These are phyloP conservation scores for Colletotrichum limetticola DNA, from an alignment of 2,329 filamentous ascomycete species.

Conservation along the genomic window DNA sequence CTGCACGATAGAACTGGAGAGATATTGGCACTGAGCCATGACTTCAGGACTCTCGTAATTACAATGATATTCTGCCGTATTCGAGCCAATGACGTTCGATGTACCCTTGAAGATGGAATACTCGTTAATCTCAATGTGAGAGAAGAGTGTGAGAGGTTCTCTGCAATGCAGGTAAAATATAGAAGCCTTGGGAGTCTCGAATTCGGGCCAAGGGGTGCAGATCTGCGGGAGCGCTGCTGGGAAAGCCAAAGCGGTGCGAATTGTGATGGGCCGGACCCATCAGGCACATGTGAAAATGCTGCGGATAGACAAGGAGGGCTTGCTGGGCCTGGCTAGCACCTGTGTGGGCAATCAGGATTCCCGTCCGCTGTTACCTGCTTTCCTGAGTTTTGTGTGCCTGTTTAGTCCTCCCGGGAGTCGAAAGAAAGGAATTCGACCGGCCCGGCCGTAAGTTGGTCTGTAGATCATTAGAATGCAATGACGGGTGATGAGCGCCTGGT, in stretches of 20 bases:
- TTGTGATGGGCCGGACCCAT: neutral
- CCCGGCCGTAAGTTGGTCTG: slow-evolving; percentile 23
- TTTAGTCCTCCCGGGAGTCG: neutral
- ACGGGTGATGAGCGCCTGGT: slow-evolving; percentile 25
- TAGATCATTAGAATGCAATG: slow-evolving; percentile 27
- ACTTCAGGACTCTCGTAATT: slow-evolving; percentile 1
- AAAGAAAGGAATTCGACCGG: slow-evolving; percentile 3
- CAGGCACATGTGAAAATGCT: neutral
- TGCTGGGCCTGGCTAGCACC: neutral
- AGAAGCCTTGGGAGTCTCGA: neutral
- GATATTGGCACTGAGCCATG: slow-evolving; percentile 7
- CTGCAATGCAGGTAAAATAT: neutral
- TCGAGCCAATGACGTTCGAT: slow-evolving; percentile 4
- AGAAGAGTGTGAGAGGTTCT: neutral
- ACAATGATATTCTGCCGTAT: slow-evolving; percentile 1
- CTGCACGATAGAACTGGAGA: slow-evolving; percentile 16
- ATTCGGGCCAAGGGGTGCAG: neutral
- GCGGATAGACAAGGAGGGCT: neutral
- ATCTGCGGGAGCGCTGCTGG: neutral
- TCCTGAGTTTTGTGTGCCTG: neutral
- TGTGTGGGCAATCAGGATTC: neutral
- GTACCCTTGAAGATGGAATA: neutral
- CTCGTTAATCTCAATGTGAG: neutral
- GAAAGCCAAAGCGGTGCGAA: neutral
- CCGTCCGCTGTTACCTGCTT: neutral